phyloP scores from a whole-genome alignment of 768 basidiomycete species.

The Kwoniella botswanensis region DNA sequence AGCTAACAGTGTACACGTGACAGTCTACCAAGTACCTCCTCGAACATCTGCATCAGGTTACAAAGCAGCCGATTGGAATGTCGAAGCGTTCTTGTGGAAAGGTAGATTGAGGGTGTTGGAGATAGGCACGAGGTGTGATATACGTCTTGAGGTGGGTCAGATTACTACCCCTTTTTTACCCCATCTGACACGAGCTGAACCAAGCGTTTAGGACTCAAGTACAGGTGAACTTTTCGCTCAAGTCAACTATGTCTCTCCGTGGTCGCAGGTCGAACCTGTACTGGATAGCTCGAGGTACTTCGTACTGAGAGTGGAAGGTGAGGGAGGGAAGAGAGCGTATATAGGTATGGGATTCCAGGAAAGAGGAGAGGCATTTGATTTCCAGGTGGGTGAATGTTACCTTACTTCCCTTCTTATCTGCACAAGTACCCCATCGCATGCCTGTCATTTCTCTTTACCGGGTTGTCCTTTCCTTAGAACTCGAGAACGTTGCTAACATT shows the following conservation, averaged over 20 bases:
- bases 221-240: constrained; percentile 77
- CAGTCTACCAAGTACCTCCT: constrained; percentile 91
- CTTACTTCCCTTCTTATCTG: not conserved
- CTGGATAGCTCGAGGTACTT: constrained; percentile 95
- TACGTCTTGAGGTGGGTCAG: constrained; percentile 77
- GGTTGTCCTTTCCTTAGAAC: too few species aligned
- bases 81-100: constrained; percentile 87
- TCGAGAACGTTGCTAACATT: too few species aligned
- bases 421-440: not conserved
- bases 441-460: too few species aligned
- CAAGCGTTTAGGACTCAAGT: constrained; percentile 35
- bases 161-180: constrained; percentile 5
- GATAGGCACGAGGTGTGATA: constrained; percentile 68
- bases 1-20: not conserved
- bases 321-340: constrained; percentile 78
- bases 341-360: constrained; percentile 93
- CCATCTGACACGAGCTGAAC: not conserved
- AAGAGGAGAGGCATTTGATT: constrained; percentile 83
- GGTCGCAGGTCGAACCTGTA: constrained; percentile 90
- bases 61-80: constrained; percentile 91
- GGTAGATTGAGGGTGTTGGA: constrained; percentile 86
- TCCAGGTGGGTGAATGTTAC: constrained; percentile 67
- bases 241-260: constrained; percentile 76
- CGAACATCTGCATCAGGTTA: constrained; percentile 85
- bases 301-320: constrained; percentile 86